Evolutionary conservation across 164 flowering plant genomes (phyloP).

Genomic region (Pachysandra terminalis): DNA sequence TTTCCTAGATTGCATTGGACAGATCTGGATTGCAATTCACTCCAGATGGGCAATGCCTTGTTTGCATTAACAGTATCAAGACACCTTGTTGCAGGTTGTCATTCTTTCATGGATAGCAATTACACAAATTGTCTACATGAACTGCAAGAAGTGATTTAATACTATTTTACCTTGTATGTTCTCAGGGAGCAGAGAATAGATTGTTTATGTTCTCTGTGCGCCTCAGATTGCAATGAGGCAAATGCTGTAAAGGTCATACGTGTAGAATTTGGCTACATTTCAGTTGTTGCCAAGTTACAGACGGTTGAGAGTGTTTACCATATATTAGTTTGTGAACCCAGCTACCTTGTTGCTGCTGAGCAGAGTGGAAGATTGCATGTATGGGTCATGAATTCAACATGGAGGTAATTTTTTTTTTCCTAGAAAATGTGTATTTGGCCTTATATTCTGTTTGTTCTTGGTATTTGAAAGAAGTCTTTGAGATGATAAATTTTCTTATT

Average conservation of each 20-base stretch:
- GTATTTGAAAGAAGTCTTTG: not conserved
- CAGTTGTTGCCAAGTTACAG: conserved; percentile 47
- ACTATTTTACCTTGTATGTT: conserved; percentile 17
- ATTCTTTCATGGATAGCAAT: conserved; percentile 3
- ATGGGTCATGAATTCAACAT: conserved; percentile 78
- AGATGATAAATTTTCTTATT: not conserved
- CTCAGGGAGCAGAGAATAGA: conserved; percentile 50
- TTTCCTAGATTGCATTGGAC: conserved; percentile 47
- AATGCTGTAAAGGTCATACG: conserved; percentile 69
- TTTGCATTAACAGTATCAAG: conserved; percentile 51
- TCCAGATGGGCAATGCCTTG: conserved; percentile 69
- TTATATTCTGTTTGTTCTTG: not conserved
- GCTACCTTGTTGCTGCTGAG: conserved; percentile 66
- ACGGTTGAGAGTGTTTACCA: conserved; percentile 38
- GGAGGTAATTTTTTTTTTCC: conserved; percentile 60
- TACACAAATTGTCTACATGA: not conserved
- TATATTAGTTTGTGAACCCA: conserved; percentile 76
- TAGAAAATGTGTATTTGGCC: not conserved
- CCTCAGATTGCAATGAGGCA: conserved; percentile 40
- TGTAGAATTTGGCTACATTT: conserved; percentile 63
- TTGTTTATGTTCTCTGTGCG: conserved; percentile 67
- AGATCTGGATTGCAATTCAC: conserved; percentile 62
- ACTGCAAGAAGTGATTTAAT: not conserved
- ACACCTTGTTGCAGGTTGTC: conserved; percentile 85
- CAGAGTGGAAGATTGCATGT: conserved; percentile 65